Evolutionary conservation across 2,329 filamentous ascomycete species (phyloP), one percentile per base, ranked within the genome.

Genomic region (Gremmenia infestans): DNA sequence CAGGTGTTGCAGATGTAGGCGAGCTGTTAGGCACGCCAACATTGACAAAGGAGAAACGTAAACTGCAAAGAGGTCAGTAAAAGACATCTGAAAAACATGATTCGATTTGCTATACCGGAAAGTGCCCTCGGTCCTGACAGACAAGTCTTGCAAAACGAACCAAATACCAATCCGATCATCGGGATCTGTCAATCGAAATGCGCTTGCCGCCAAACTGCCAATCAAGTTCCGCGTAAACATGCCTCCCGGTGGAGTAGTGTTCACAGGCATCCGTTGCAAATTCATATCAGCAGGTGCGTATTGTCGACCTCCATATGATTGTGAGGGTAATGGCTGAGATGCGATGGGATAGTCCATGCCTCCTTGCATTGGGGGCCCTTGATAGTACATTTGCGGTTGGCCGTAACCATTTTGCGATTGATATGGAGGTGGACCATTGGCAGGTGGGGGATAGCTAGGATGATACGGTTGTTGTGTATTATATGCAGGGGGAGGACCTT

Each of bases 141-240:
- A 96, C 45, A 99, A 78, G 73, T 99, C 94, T 71, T 97, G 93
- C 52, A 97, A 78, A 47, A 99, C 89, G 67, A 99, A 99, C 93
- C 93, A 99, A 61, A 96, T 91, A 2, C 93, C 93, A 50, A 89
- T 84, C 70, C 90, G 89, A 62, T 90, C 87, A 15, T 88, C 57
- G 78, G 0, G 85, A 82, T 97, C 92, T 2, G 83, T 86, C 52
- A 97, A 79, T 35, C 87, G 84, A 68, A 92, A 93, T 1, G 93
- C 93, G 67, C 92, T 96, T 35, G 92, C 91, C 5, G 90, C 87
- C 51, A 96, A 77, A 70, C 89, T 96, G 2, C 94, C 94, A 61
- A 99, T 97, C 9, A 99, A 81, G 68, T 97, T 99, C 52, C 93
- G 80, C 0, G 92, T 97, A 69, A 93, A 96, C 90, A 96, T 95